Base-by-base conservation (phyloP, 1,284 basidiomycete species). In the Albatrellus sp. region DNA sequence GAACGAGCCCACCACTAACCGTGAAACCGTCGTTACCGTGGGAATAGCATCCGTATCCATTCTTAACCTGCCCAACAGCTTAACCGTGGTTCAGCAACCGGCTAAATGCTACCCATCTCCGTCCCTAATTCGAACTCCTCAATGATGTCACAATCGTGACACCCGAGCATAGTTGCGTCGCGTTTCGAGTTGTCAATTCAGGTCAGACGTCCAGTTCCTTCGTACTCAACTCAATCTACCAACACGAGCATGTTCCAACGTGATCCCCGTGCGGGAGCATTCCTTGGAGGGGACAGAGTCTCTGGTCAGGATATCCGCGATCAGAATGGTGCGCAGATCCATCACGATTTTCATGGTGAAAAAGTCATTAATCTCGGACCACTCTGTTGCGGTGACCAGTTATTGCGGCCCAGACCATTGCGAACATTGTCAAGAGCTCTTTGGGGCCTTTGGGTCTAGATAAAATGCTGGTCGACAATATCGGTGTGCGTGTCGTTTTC, bases 391-490 rank as follows among this genome's bases (percentile, higher is more conserved):
- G 33, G 24, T 29, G 30, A 37, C 30, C 35, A 92, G 96, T 98
- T 54, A 80, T 91, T 56, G 94, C 96, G 40, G 94, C 93, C 40
- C 86, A 91, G 61, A 85, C 92, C 9, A 96, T 99, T 57, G 90
- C 96, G 51, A 98, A 99, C 67, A 87, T 98, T 55, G 81, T 99
- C 45, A 98, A 96, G 73, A 96, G 89, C 56, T 96, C 91, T 39
- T 64, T 99, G 37, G 96, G 96, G 8, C 96, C 96, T 5, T 75
- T 98, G 46, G 94, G 91, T 32, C 76, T 96, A 2, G 92, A 96
- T 63, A 96, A 96, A 67, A 93, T 98, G 93, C 74, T 98, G 42
- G 94, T 98, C 24, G 94, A 98, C 64, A 96, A 98, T 66, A 94
- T 98, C 56, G 96, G 96, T 55, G 89, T 90, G 57, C 56, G 82